Evolutionary conservation across 2,329 filamentous ascomycete genomes (phyloP), one percentile per base, ranked within the genome.

Genomic region (Diplocarpon rosae): DNA sequence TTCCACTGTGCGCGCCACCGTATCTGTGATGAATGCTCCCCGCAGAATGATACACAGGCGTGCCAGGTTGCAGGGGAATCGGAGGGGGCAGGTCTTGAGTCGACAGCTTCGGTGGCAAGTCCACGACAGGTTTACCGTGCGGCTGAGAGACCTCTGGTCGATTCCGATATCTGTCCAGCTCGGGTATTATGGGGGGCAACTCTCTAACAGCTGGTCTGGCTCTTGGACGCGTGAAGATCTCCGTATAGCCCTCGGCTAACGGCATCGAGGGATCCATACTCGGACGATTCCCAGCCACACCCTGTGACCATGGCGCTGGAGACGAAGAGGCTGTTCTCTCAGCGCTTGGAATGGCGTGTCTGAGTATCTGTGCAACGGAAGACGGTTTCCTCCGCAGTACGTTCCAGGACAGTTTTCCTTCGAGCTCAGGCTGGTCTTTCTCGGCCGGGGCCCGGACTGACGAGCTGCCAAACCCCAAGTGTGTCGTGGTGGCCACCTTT

Each of bases 41-140:
- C 12, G 48, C 51, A 28, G 53, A 55, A 40, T 36, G 42, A 14
- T 54, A 48, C 10, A 42, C 48, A 15, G 52, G 52, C 10, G 56
- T 71, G 34, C 72, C 72, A 0, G 76, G 79, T 42, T 81, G 78
- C 7, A 76, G 65, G n/a, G 80, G 79, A 5, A 78, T 80, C 8
- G 78, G 78, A 6, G 78, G 76, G n/a, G 79, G 76, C 5, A 83
- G 66, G 53, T 83, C 73, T 43, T 83, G 75, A 2, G 78, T 81
- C 27, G 77, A 69, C 16, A 82, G 61, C 33, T 72, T 72, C 52
- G 75, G 74, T 3, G 72, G 72, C 14, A 73, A 58, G 37, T 75
- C 73, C 34, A 67, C 58, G 28, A 63, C 50, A 41, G 62, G 52
- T 46, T 59, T 59, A 53, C 63, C 51, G 52, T 60, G 49, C 32